These are phyloP conservation scores for Lactarius trivialis DNA, from an alignment of 768 basidiomycete genomes.

Conservation along the genomic window DNA sequence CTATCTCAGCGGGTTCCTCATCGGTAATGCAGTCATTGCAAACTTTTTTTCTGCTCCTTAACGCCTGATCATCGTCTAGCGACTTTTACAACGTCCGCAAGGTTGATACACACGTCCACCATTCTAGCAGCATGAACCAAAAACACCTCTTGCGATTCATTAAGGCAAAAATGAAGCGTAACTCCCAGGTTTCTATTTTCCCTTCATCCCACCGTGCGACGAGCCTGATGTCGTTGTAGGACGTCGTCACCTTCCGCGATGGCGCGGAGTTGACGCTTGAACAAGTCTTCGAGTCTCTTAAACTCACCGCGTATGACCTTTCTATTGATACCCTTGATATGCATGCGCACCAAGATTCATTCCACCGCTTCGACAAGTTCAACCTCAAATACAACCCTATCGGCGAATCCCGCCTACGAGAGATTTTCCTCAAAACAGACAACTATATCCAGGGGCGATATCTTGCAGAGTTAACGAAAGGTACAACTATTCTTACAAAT, in stretches of 20 bases:
- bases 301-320: slow-evolving; percentile 93
- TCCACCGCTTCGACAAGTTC: slow-evolving; percentile 98
- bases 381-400: slow-evolving; percentile 97
- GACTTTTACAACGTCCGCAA: slow-evolving; percentile 99
- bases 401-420: slow-evolving; percentile 88
- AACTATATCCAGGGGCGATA: slow-evolving; percentile 91
- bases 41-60: not conserved
- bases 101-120: slow-evolving; percentile 98
- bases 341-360: slow-evolving; percentile 97
- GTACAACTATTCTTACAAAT: slow-evolving; percentile 35
- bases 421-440: slow-evolving; percentile 98
- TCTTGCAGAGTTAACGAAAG: slow-evolving; percentile 89
- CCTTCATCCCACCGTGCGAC: not conserved
- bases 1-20: slow-evolving; percentile 66
- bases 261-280: slow-evolving; percentile 79
- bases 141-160: slow-evolving; percentile 98
- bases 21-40: slow-evolving; percentile 40
- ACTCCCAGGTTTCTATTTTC: slow-evolving; percentile 55
- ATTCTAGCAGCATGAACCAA: slow-evolving; percentile 99
- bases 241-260: slow-evolving; percentile 94
- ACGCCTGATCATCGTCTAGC: slow-evolving; percentile 36
- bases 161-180: slow-evolving; percentile 95
- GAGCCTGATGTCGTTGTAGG: slow-evolving; percentile 40
- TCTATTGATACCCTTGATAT: slow-evolving; percentile 99
- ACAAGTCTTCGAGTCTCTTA: slow-evolving; percentile 94